Percentiles rank a stretch among this genome's conserved stretches.
These are phyloP conservation scores for Carex littledalei DNA, from an alignment of 176 grass and related monocot genomes.

Conservation along the genomic window DNA sequence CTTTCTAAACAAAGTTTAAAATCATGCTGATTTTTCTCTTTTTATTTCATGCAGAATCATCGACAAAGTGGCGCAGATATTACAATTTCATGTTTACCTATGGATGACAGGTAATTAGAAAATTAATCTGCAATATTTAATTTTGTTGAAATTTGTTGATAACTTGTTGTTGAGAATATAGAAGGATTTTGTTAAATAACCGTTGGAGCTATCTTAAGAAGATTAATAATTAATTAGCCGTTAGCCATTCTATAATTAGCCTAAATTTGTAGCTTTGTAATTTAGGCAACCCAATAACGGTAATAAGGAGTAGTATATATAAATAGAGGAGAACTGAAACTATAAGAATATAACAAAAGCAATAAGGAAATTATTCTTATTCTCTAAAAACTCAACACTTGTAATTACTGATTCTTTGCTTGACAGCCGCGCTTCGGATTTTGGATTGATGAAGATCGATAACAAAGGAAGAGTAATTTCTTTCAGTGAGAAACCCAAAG, in stretches of 20 bases:
- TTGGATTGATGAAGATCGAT: slow-evolving; percentile 95
- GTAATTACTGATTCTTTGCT: not conserved
- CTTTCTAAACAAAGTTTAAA: not conserved
- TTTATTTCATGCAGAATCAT: slow-evolving; percentile 44
- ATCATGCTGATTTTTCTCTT: slow-evolving; percentile 21
- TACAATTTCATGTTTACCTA: slow-evolving; percentile 78
- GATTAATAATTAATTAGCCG: too few relatives aligned
- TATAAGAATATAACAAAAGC: too few relatives aligned
- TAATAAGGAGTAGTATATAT: too few relatives aligned
- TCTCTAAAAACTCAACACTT: too few relatives aligned
- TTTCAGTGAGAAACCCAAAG: slow-evolving; percentile 92
- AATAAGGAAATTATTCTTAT: too few relatives aligned
- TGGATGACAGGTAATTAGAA: slow-evolving; percentile 52
- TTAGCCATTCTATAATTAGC: too few relatives aligned
- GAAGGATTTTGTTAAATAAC: too few relatives aligned
- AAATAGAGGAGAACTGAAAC: too few relatives aligned
- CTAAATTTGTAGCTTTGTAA: too few relatives aligned
- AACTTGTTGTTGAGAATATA: too few relatives aligned
- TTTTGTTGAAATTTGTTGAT: not conserved
- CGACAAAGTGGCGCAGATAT: slow-evolving; percentile 68
- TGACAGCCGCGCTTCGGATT: slow-evolving; percentile 92
- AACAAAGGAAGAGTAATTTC: slow-evolving; percentile 71
- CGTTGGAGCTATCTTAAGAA: too few relatives aligned
- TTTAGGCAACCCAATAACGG: too few relatives aligned
- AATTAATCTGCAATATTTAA: not conserved